Evolutionary conservation across 805 yeast species (phyloP), one percentile per base, ranked within the genome.

Genomic region (Metschnikowia amazonensis): DNA sequence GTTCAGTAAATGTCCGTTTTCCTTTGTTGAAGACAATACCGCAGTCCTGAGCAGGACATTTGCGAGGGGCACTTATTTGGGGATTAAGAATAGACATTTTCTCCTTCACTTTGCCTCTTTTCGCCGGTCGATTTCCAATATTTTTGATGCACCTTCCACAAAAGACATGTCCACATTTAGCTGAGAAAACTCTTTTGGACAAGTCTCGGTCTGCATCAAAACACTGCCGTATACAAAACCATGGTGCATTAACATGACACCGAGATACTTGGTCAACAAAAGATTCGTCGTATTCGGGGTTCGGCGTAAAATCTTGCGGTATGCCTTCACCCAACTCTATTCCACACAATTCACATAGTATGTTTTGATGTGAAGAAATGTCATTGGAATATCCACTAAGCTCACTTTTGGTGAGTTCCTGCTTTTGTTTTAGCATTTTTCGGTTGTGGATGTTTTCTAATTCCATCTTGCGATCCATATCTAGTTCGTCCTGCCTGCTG

Each of bases 111-210:
- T 53, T 57, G 34, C 47, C 48, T 18, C 55, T 57, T 34, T 53
- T 55, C 45, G 60, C 48, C 56, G 70, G 67, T 42, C 74, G 57
- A 54, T 76, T 73, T 14, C 75, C 76, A n/a, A 84, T 80, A 54
- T 81, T 76, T 52, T 79, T 79, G 18, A 84, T 85, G 65, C 97
- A 89, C 34, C 92, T 65, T 1, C 96, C 97, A 63, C 97, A 89
- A 60, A 79, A 89, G 0, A 82, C 76, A 66, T 89, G 97, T 0
- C 96, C 96, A 69, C 97, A 89, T 32, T 63, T 66, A 10, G 67
- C 64, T 0, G 86, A 76, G 57, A 82, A 89, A 2, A 84, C 76
- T 48, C 89, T 74, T 55, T 73, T 79, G 0, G 90, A 83, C 28
- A 86, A 65, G 45, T 77, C 82, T 16, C 67, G 56, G 56, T 86